Conservation (phyloP, 2,329 filamentous ascomycete genomes). For the Pseudopithomyces maydicus region DNA sequence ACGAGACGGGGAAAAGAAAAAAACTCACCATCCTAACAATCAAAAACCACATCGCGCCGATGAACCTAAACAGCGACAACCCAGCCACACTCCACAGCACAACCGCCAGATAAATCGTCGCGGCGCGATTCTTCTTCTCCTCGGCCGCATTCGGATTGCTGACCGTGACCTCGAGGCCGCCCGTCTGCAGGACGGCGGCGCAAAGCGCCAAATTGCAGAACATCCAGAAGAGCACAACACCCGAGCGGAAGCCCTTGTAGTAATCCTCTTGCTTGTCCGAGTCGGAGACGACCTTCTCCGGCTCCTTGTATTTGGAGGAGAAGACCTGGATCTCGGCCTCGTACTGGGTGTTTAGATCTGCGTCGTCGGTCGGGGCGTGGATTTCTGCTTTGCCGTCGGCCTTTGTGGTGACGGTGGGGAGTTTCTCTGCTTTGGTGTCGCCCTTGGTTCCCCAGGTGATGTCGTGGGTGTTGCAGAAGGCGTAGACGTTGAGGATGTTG, state of each 20-base stretch:
- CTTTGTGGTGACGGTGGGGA: slow-evolving; percentile 87
- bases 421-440: slow-evolving; percentile 91
- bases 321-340: slow-evolving; percentile 82
- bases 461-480: slow-evolving; percentile 97
- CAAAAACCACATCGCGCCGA: slow-evolving; percentile 90
- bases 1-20: not conserved
- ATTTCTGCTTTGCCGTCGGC: slow-evolving; percentile 96
- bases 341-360: slow-evolving; percentile 93
- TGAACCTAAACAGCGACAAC: slow-evolving; percentile 82
- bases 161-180: slow-evolving; percentile 69
- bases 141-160: slow-evolving; percentile 46
- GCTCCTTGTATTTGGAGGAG: slow-evolving; percentile 72
- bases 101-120: slow-evolving; percentile 83
- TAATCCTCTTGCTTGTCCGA: slow-evolving; percentile 93
- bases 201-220: slow-evolving; percentile 90
- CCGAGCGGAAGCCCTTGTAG: slow-evolving; percentile 92
- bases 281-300: slow-evolving; percentile 66
- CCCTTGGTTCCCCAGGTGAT: slow-evolving; percentile 98
- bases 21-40: slow-evolving; percentile 56
- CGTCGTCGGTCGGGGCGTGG: slow-evolving; percentile 82
- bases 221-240: slow-evolving; percentile 95
- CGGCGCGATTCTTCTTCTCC: slow-evolving; percentile 58
- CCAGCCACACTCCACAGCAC: slow-evolving; percentile 89
- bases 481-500: slow-evolving; percentile 98
- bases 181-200: slow-evolving; percentile 84